phyloP scores from a whole-genome alignment of 2,329 filamentous ascomycete genomes.

The Talaromyces atroroseus region DNA sequence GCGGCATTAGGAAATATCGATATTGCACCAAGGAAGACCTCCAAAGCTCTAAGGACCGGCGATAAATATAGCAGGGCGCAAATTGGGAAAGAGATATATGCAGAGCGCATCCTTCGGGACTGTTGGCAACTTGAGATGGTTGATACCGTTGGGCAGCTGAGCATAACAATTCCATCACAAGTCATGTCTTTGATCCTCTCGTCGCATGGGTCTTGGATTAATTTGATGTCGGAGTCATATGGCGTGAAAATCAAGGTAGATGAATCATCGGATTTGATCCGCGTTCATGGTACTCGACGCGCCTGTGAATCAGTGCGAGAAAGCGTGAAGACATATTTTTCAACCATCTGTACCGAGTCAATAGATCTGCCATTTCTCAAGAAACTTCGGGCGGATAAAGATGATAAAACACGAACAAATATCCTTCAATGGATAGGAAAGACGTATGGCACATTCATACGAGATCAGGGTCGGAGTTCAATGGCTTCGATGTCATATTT shows the following conservation, averaged over 20 bases:
- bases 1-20: not conserved
- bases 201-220: slow-evolving; percentile 31
- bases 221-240: slow-evolving; percentile 30
- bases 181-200: slow-evolving; percentile 27
- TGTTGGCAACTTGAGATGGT: slow-evolving; percentile 33
- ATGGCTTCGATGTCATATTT: slow-evolving; percentile 29
- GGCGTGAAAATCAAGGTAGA: slow-evolving; percentile 34
- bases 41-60: not conserved
- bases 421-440: slow-evolving; percentile 31
- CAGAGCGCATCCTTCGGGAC: slow-evolving; percentile 34
- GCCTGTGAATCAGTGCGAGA: slow-evolving; percentile 31
- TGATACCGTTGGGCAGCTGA: slow-evolving; percentile 33
- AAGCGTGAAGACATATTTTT: slow-evolving; percentile 26
- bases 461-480: slow-evolving; percentile 16
- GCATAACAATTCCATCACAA: slow-evolving; percentile 26
- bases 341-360: slow-evolving; percentile 26
- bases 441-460: slow-evolving; percentile 27
- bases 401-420: slow-evolving; percentile 18
- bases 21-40: not conserved
- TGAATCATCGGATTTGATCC: slow-evolving; percentile 27
- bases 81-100: slow-evolving; percentile 26
- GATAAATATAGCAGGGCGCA: slow-evolving; percentile 6
- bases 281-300: slow-evolving; percentile 29
- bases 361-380: slow-evolving; percentile 21
- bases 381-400: slow-evolving; percentile 13